These are phyloP conservation scores for Hypoxylon trugodes DNA, from an alignment of 495 filamentous ascomycete species.

Conservation along the genomic window DNA sequence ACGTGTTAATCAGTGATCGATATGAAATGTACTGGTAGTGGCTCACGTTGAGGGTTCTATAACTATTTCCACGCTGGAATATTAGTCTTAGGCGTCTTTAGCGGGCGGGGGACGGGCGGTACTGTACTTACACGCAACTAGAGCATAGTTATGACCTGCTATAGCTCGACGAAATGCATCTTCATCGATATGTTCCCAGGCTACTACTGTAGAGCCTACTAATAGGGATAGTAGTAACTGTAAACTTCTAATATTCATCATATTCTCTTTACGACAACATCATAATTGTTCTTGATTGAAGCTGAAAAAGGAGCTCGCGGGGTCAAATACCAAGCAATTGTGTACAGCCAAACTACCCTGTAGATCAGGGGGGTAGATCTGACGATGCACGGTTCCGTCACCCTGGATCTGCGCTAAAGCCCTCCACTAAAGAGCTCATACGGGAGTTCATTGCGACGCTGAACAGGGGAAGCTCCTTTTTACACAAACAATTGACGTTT, in stretches of 20 bases:
- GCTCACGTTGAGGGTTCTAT: slow-evolving; percentile 46
- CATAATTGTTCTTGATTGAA: not conserved
- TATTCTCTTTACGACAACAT: slow-evolving; percentile 4
- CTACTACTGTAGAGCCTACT: slow-evolving; percentile 10
- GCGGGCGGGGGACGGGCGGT: no score
- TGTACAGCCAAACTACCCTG: slow-evolving; percentile 31
- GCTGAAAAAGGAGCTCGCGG: slow-evolving; percentile 16
- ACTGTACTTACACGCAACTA: slow-evolving; percentile 60
- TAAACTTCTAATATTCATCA: slow-evolving; percentile 33
- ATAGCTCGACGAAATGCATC: slow-evolving; percentile 44
- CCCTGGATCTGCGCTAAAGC: slow-evolving; percentile 34
- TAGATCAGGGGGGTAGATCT: slow-evolving; percentile 40
- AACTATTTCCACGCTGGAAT: slow-evolving; percentile 10
- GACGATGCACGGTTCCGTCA: slow-evolving; percentile 29
- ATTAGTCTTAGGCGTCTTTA: not conserved
- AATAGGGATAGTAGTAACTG: slow-evolving; percentile 27
- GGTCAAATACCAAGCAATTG: slow-evolving; percentile 31
- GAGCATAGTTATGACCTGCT: slow-evolving; percentile 42
- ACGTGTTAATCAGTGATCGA: slow-evolving; percentile 1
- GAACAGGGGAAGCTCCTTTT: slow-evolving; percentile 36
- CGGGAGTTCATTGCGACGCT: slow-evolving; percentile 25
- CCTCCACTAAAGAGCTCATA: slow-evolving; percentile 23
- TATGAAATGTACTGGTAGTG: not conserved
- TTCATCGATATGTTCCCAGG: slow-evolving; percentile 50
- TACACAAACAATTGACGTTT: slow-evolving; percentile 39